These are phyloP conservation scores for Agarophyton chilense DNA, from an alignment of 23 red algal genomes.

Conservation along the genomic window DNA sequence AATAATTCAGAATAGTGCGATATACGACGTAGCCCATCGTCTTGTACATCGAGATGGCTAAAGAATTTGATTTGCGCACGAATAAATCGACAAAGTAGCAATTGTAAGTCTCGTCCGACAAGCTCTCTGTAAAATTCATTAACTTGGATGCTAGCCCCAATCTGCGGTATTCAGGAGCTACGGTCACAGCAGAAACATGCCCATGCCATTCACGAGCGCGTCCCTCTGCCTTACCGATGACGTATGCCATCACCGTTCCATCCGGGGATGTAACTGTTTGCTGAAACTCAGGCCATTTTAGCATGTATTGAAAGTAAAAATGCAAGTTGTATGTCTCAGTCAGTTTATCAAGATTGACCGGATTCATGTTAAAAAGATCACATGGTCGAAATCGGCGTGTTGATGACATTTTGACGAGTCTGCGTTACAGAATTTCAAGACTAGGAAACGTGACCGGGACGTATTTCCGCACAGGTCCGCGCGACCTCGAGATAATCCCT, in stretches of 20 bases:
- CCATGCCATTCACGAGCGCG: too few species aligned
- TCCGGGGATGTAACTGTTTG: conserved; percentile 56
- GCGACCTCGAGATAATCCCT: too few species aligned
- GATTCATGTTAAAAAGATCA: conserved; percentile 83
- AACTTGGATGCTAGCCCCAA: too few species aligned
- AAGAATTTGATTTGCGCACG: too few species aligned
- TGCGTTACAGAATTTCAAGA: too few species aligned
- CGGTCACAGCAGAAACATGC: too few species aligned
- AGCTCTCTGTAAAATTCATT: conserved; percentile 68
- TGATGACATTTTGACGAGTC: conserved; percentile 65
- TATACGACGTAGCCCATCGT: conserved; percentile 91
- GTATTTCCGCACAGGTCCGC: too few species aligned
- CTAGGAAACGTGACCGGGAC: too few species aligned
- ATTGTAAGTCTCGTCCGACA: conserved; percentile 50
- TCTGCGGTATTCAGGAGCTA: too few species aligned
- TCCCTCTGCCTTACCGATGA: conserved; percentile 85
- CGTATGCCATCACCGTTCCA: conserved; percentile 77
- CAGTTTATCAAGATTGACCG: conserved; percentile 89
- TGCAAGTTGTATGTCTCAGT: conserved; percentile 95
- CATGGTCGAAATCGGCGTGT: too few species aligned
- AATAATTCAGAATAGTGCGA: conserved; percentile 81
- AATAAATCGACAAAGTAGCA: conserved; percentile 89
- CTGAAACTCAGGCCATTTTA: conserved; percentile 81
- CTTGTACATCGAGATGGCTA: conserved; percentile 91
- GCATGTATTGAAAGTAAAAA: too few species aligned